These are phyloP conservation scores for Ophiostoma sp. DNA, from an alignment of 2,329 filamentous ascomycete species.

Conservation along the genomic window DNA sequence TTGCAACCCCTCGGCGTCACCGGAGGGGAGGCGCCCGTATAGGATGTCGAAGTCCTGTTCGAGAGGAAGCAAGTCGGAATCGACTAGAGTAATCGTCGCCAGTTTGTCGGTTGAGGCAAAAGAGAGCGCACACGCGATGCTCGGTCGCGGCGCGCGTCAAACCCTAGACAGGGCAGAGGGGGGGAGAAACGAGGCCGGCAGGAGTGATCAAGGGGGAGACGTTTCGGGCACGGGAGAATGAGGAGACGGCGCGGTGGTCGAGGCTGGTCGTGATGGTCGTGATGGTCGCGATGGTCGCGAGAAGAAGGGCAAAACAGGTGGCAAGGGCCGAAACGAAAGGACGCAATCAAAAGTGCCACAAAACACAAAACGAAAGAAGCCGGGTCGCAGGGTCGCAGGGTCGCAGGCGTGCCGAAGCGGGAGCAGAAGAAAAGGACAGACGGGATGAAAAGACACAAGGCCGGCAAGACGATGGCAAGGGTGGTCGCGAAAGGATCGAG, in stretches of 20 bases:
- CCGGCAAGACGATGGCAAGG: neutral
- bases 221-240: neutral
- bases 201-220: neutral
- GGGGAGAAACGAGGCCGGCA: too few relatives aligned
- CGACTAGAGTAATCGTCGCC: constrained; percentile 51
- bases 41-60: constrained; percentile 49
- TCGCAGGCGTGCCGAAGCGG: neutral
- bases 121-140: constrained; percentile 26
- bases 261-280: neutral
- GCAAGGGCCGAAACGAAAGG: neutral
- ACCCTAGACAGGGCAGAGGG: too few relatives aligned
- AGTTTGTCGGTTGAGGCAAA: constrained; percentile 38
- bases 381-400: neutral
- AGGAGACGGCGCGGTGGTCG: too few relatives aligned
- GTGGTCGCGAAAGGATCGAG: neutral
- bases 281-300: neutral
- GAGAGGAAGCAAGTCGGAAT: constrained; percentile 53
- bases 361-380: neutral
- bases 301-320: neutral
- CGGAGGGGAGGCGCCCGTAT: constrained; percentile 42
- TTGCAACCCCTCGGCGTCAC: constrained; percentile 46
- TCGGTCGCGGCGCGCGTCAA: constrained; percentile 32
- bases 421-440: neutral
- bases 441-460: neutral
- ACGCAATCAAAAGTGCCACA: constrained; percentile 1